Conservation (phyloP, 2,329 filamentous ascomycete species). For the Bipolaris victoriae region DNA sequence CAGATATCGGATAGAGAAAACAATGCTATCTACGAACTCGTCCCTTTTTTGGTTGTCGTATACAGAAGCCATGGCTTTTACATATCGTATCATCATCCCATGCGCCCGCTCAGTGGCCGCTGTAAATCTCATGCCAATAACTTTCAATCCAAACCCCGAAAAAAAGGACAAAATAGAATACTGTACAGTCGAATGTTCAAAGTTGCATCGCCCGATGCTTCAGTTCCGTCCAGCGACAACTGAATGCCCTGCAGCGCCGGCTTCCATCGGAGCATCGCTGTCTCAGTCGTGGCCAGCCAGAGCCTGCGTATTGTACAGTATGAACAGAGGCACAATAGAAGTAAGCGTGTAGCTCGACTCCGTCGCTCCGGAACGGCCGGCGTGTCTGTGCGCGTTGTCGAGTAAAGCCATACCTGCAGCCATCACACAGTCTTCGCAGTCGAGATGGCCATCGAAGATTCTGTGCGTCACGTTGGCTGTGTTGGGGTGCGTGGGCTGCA, state of each 20-base stretch:
- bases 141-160: not conserved
- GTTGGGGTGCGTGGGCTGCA: constrained; percentile 14
- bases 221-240: constrained; percentile 23
- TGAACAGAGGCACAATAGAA: not conserved
- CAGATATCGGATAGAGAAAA: constrained; percentile 2
- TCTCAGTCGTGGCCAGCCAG: not conserved
- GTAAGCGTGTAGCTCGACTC: constrained; percentile 6
- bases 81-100: constrained; percentile 13
- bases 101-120: constrained; percentile 19
- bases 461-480: constrained; percentile 13
- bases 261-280: not conserved
- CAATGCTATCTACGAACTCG: constrained; percentile 10
- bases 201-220: constrained; percentile 3
- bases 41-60: constrained; percentile 17
- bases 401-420: not conserved
- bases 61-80: constrained; percentile 20
- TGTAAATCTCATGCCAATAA: constrained; percentile 10
- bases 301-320: not conserved
- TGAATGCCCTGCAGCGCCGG: constrained; percentile 11
- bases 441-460: not conserved
- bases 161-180: constrained; percentile 4
- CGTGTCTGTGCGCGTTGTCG: no score
- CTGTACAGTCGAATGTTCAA: constrained; percentile 11
- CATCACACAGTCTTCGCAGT: constrained; percentile 5
- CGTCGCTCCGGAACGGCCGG: not conserved